Base-by-base conservation (phyloP, 2,329 filamentous ascomycete species). In the Cladosporium sp. region DNA sequence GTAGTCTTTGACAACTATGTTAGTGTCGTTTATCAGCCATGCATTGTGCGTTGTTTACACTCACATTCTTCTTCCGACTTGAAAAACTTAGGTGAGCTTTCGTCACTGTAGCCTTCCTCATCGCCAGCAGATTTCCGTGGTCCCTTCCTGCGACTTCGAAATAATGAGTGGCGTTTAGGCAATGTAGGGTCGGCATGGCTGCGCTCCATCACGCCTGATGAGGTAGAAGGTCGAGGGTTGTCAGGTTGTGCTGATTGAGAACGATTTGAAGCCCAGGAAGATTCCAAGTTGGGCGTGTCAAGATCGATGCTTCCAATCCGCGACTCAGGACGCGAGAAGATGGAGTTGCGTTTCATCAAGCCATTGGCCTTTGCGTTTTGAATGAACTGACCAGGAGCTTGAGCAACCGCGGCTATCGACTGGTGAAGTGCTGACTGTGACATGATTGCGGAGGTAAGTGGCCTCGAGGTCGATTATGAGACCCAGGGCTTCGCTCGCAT, bases 1-100 rank as follows among this genome's bases (percentile, higher is more conserved):
- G 45, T 64, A 61, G 47, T 59, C 64, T 65, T 48, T 37, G 19
- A 13, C 7, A 19, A 12, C 22, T 27, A 47, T 4, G 17, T 36
- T 27, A 41, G 19, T 42, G 17, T 43, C 17, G 7, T 12, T 15
- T 12, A 15, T 27, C 22, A 9, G n/a, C 4, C 13, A 36, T 36
- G 32, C 32, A n/a, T n/a, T 36, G 12, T 13, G 39, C 18, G 19
- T n/a, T 15, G 2, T 27, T n/a, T 13, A 24, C n/a, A 48, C 45
- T 15, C 34, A 48, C 45, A 48, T 19, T 48, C 45, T 20, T 48
- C 45, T 12, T 41, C 45, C 13, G 37, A 41, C 17, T 34, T 30
- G 37, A 41, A 48, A 13, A 17, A 9, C 27, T 32, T 48, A 5
- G 45, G 37, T 18, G 45, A 18, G 17, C 18, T 32, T 18, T 41